Base-by-base conservation (phyloP, 2,329 filamentous ascomycete genomes). In the Hymenoscyphus scutula region DNA sequence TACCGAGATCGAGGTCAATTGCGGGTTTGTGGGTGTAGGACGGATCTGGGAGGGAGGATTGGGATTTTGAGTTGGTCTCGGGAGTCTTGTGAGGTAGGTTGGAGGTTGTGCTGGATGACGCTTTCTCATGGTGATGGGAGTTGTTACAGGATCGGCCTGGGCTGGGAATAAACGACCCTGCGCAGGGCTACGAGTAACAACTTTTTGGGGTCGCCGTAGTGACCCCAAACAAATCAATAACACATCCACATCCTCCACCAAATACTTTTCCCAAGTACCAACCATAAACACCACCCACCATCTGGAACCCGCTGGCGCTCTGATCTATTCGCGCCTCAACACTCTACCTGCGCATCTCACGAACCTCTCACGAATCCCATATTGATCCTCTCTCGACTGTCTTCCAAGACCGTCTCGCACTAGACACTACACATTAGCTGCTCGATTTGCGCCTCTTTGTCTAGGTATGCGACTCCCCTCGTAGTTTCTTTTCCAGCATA, bases 181-280 rank as follows among this genome's bases (percentile, higher is more conserved):
- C 38, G 41, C 41, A 48, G 41, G 41, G 41, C 41, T 48, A 23
- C n/a, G 17, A 45, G 41, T 5, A n/a, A 17, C n/a, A n/a, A n/a
- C n/a, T n/a, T n/a, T n/a, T n/a, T 58, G 67, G 62, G 66, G 66
- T 68, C 62, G 64, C 65, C 62, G 60, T 66, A 66, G 68, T 66
- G 66, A 69, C 32, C 27, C 41, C 45, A 59, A 34, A 55, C 64
- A 65, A n/a, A n/a, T n/a, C 68, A 68, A 68, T 64, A 67, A 69
- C 65, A 68, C 58, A 64, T 59, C 60, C 13, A 38, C 57, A 27
- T 56, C 30, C 54, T 56, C 29, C 32, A 15, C 54, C 19, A 61
- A 55, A 62, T 38, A 30, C 13, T 51, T 45, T 48, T 48, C 19
- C 41, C n/a, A n/a, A 23, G n/a, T n/a, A n/a, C 3, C 17, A 7